These are phyloP conservation scores for Trametopsis cervina DNA, from an alignment of 768 basidiomycete genomes.

Conservation along the genomic window DNA sequence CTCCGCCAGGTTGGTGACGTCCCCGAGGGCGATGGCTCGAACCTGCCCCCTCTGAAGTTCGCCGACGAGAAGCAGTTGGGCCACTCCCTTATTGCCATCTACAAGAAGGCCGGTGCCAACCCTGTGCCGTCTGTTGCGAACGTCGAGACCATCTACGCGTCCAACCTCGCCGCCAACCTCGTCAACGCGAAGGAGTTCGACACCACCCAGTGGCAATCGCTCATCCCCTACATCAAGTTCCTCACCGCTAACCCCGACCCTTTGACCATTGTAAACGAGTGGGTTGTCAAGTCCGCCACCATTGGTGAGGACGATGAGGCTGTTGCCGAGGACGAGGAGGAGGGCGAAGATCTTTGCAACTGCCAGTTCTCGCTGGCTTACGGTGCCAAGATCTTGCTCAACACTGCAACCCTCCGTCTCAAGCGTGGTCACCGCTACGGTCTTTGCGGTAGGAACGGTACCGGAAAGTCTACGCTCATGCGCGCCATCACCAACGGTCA, in stretches of 20 bases:
- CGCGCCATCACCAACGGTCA: constrained; percentile 91
- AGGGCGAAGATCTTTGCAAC: constrained; percentile 98
- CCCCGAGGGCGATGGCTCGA: constrained; percentile 82
- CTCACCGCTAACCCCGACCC: constrained; percentile 60
- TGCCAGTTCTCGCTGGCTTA: constrained; percentile 98
- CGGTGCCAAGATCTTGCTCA: constrained; percentile 97
- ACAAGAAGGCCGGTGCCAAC: constrained; percentile 75
- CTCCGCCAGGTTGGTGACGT: constrained; percentile 94
- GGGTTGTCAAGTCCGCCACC: constrained; percentile 85
- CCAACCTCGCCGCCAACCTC: constrained; percentile 78
- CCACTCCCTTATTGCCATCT: constrained; percentile 61
- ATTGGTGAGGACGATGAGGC: constrained; percentile 65
- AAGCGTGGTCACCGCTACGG: constrained; percentile 99
- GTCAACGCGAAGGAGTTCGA: constrained; percentile 92
- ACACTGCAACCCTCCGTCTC: constrained; percentile 93
- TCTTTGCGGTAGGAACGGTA: constrained; percentile 98
- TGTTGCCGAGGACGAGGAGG: constrained; percentile 84
- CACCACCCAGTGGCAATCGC: constrained; percentile 75
- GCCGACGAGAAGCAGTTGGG: constrained; percentile 64
- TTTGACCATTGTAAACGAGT: constrained; percentile 64
- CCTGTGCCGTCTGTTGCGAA: constrained; percentile 52
- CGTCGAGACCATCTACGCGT: constrained; percentile 58
- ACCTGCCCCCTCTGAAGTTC: constrained; percentile 80
- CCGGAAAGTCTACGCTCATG: constrained; percentile 95
- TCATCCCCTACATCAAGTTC: constrained; percentile 72